Conservation (phyloP, 345 rosid species). For the Brassica incana region DNA sequence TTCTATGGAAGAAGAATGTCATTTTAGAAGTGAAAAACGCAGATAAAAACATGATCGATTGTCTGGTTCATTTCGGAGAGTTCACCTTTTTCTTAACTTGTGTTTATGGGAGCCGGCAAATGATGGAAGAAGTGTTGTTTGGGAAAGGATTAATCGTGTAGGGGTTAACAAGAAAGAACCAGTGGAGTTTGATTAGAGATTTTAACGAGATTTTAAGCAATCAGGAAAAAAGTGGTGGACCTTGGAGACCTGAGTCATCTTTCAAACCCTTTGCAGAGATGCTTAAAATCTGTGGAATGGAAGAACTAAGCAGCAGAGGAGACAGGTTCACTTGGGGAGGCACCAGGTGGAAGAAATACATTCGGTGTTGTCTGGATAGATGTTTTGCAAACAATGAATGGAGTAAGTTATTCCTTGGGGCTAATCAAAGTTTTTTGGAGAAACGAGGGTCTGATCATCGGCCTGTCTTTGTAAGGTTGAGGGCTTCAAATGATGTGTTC, state of each 20-base stretch:
- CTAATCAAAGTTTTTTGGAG: neutral
- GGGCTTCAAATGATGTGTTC: neutral
- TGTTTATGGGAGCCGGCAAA: neutral
- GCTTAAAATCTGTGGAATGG: neutral
- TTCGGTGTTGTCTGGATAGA: too few relatives aligned
- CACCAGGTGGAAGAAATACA: too few relatives aligned
- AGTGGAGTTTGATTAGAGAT: neutral
- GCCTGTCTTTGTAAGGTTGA: neutral
- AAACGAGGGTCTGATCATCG: neutral
- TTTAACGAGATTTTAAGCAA: neutral
- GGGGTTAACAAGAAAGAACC: neutral
- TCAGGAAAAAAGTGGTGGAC: neutral
- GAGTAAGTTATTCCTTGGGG: neutral
- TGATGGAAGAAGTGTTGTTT: neutral
- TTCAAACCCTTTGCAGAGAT: neutral
- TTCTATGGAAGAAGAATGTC: neutral
- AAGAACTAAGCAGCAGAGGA: neutral
- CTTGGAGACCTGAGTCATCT: neutral
- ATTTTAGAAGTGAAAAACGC: neutral
- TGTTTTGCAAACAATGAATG: neutral
- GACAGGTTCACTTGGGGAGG: too few relatives aligned
- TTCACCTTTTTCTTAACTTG: neutral
- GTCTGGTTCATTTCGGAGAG: neutral
- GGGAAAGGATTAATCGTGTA: neutral
- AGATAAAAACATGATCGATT: neutral